Percentiles rank a stretch among this genome's conserved stretches.
Conservation (phyloP, 495 filamentous ascomycete genomes). For the Penicillium angulare region DNA sequence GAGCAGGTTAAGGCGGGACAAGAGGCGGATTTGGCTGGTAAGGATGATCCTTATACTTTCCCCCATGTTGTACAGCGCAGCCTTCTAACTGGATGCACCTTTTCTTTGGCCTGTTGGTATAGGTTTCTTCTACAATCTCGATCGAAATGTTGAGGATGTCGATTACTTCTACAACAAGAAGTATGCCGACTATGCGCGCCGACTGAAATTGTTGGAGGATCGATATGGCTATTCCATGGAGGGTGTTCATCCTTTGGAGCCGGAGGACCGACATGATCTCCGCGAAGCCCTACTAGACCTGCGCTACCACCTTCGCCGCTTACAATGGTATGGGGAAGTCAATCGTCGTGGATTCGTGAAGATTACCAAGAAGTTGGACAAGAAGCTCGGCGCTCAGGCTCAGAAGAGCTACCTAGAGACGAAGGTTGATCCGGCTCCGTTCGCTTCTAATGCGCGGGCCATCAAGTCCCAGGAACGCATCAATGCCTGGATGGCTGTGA, state of each 20-base stretch:
- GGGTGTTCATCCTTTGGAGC: slow-evolving; percentile 50
- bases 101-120: slow-evolving; percentile 14
- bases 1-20: slow-evolving; percentile 62
- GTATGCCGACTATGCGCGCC: slow-evolving; percentile 74
- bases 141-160: slow-evolving; percentile 94
- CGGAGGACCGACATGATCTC: slow-evolving; percentile 84
- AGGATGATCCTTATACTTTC: slow-evolving; percentile 17
- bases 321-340: slow-evolving; percentile 97
- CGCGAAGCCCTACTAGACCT: slow-evolving; percentile 86
- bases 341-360: slow-evolving; percentile 94
- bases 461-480: slow-evolving; percentile 67
- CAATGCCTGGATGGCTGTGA: slow-evolving; percentile 84
- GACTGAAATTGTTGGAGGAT: slow-evolving; percentile 79
- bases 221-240: slow-evolving; percentile 68
- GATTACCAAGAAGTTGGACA: slow-evolving; percentile 97
- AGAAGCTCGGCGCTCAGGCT: slow-evolving; percentile 72
- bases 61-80: neutral
- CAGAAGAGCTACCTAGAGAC: slow-evolving; percentile 81
- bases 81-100: slow-evolving; percentile 16
- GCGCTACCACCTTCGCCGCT: slow-evolving; percentile 78
- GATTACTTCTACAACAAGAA: slow-evolving; percentile 96
- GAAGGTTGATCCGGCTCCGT: slow-evolving; percentile 81
- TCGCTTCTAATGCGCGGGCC: slow-evolving; percentile 73
- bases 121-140: slow-evolving; percentile 94
- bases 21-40: slow-evolving; percentile 76